These are phyloP conservation scores for Cercospora beticola DNA, from an alignment of 2,329 filamentous ascomycete genomes.

Conservation along the genomic window DNA sequence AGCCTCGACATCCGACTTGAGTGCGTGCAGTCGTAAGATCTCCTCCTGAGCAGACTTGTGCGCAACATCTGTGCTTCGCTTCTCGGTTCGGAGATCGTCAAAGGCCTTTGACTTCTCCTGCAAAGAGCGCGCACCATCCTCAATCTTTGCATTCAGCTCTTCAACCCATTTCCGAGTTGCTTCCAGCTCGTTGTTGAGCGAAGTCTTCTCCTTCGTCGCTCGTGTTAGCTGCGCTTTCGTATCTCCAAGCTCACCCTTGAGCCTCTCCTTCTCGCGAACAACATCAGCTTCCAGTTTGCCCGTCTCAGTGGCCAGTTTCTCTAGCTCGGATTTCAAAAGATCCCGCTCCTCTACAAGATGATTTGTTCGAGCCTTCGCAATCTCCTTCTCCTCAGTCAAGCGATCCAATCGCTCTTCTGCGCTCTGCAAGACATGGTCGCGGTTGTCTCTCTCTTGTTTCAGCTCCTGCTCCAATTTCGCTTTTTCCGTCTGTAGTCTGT, in stretches of 20 bases:
- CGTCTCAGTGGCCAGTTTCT: slow-evolving; percentile 2
- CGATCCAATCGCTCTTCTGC: slow-evolving; percentile 16
- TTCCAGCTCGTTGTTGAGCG: slow-evolving; percentile 18
- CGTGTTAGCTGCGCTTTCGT: slow-evolving; percentile 11
- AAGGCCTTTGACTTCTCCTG: slow-evolving; percentile 15
- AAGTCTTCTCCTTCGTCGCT: slow-evolving; percentile 20
- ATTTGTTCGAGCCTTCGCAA: slow-evolving; percentile 15
- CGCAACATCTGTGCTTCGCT: slow-evolving; percentile 9
- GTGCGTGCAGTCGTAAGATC: slow-evolving; percentile 8
- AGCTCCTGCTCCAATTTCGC: neutral
- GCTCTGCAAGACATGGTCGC: slow-evolving; percentile 5
- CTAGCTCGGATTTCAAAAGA: neutral
- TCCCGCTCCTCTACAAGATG: slow-evolving; percentile 10
- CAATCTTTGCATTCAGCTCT: slow-evolving; percentile 19
- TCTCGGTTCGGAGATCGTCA: slow-evolving; percentile 18
- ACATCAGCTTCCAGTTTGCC: slow-evolving; percentile 12
- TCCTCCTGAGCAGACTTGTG: slow-evolving; percentile 17
- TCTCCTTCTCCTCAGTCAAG: slow-evolving; percentile 22
- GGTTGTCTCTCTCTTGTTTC: neutral
- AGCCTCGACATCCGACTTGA: slow-evolving; percentile 23
- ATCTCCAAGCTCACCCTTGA: slow-evolving; percentile 10
- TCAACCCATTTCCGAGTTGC: slow-evolving; percentile 17
- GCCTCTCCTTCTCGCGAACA: slow-evolving; percentile 8
- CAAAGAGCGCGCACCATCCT: slow-evolving; percentile 20
- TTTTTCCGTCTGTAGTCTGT: neutral